Conservation (phyloP, 345 rosid genomes). For the Diplotaxis tenuifolia region DNA sequence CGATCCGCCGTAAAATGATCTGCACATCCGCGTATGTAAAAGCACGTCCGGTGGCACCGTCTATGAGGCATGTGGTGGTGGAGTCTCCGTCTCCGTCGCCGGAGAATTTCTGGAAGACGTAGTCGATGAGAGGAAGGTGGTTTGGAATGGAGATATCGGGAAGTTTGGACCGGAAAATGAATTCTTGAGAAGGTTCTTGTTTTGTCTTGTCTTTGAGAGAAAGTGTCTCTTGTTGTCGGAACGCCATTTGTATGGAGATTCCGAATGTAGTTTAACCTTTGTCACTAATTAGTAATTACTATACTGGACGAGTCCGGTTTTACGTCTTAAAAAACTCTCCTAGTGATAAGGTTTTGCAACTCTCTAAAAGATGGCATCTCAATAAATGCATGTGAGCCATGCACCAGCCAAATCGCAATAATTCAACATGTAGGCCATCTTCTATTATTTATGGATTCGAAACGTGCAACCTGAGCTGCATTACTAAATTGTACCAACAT, state of each 20-base stretch:
- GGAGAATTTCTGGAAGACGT: no score
- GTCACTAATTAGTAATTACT: no score
- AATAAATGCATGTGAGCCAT: neutral
- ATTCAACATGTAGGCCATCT: neutral
- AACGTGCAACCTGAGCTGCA: neutral
- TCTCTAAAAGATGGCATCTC: neutral
- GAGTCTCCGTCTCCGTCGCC: no score
- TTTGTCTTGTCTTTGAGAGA: slow-evolving; percentile 12
- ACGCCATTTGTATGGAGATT: slow-evolving; percentile 33
- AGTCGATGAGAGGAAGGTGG: no score
- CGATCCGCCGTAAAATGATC: neutral
- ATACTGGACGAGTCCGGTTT: neutral
- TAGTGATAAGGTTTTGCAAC: neutral
- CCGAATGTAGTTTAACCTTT: neutral
- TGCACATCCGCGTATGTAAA: neutral
- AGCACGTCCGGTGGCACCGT: neutral
- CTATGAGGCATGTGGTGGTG: neutral
- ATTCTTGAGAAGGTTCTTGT: neutral
- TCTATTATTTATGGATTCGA: neutral
- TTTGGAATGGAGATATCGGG: no score
- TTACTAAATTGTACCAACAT: neutral
- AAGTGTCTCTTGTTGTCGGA: slow-evolving; percentile 26
- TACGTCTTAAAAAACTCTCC: neutral
- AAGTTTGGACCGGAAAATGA: no score
- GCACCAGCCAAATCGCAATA: neutral